Percentiles rank a stretch among this genome's conserved stretches.
Evolutionary conservation across 148 eudicot genomes (phyloP).

Genomic region (Polygonum aviculare): DNA sequence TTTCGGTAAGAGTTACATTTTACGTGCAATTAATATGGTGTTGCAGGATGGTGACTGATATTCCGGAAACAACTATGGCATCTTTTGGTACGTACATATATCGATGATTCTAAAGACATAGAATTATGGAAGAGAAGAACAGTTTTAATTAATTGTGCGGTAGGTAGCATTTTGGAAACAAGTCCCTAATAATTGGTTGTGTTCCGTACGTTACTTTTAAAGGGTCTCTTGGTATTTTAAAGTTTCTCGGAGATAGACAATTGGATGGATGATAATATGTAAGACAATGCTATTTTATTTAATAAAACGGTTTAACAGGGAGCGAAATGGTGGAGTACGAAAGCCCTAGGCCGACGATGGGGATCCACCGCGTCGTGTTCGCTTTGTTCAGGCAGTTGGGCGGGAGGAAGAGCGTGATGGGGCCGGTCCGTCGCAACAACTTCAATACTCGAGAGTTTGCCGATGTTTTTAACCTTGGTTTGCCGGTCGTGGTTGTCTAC

Average conservation of each 20-base stretch:
- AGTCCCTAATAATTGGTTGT: too few relatives aligned
- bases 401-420: slow-evolving; percentile 39
- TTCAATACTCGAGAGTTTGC: slow-evolving; percentile 46
- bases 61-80: background rate
- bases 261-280: too few relatives aligned
- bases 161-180: too few relatives aligned
- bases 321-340: slow-evolving; percentile 35
- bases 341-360: slow-evolving; percentile 29
- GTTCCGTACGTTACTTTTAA: too few relatives aligned
- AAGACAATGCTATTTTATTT: too few relatives aligned
- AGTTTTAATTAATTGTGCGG: too few relatives aligned
- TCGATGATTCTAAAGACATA: too few relatives aligned
- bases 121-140: too few relatives aligned
- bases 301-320: slow-evolving; percentile 13
- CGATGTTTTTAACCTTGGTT: slow-evolving; percentile 36
- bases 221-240: too few relatives aligned
- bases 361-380: slow-evolving; percentile 40
- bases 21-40: background rate
- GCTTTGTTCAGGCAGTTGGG: slow-evolving; percentile 32
- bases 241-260: too few relatives aligned
- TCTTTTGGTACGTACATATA: background rate
- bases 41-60: background rate
- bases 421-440: slow-evolving; percentile 40
- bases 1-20: background rate
- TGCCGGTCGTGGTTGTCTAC: slow-evolving; percentile 42